Evolutionary conservation across 805 yeast genomes (phyloP).

Genomic region (Clavispora vitiphila): DNA sequence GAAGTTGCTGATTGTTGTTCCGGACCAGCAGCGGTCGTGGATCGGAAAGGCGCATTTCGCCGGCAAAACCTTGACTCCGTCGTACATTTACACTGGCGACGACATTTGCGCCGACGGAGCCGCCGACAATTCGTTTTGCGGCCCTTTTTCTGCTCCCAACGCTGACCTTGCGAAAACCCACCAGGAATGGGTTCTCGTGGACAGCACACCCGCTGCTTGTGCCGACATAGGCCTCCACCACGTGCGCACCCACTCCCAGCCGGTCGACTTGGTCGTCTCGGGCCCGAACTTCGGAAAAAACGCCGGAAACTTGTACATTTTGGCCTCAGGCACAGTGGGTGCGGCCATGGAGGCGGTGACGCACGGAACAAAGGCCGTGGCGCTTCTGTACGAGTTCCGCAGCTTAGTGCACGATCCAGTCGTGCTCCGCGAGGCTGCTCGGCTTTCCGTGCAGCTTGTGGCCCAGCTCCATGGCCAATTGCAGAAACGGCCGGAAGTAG

Average conservation of each 20-base stretch:
- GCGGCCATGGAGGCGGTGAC: slow-evolving; percentile 94
- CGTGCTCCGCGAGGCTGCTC: slow-evolving; percentile 59
- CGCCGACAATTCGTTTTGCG: slow-evolving; percentile 46
- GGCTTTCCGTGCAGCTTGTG: slow-evolving; percentile 59
- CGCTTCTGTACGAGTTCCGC: slow-evolving; percentile 81
- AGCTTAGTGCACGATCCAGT: slow-evolving; percentile 44
- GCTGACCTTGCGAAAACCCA: slow-evolving; percentile 29
- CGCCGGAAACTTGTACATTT: slow-evolving; percentile 79
- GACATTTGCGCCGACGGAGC: slow-evolving; percentile 41
- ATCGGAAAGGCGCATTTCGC: slow-evolving; percentile 96
- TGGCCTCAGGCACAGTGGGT: slow-evolving; percentile 93
- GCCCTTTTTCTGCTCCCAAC: slow-evolving; percentile 61
- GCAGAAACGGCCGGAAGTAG: slow-evolving; percentile 45
- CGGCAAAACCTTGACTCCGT: slow-evolving; percentile 56
- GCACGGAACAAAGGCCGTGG: slow-evolving; percentile 65
- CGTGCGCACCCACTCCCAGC: slow-evolving; percentile 44
- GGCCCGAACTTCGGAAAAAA: slow-evolving; percentile 97
- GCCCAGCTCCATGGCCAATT: slow-evolving; percentile 56
- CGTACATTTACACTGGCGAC: slow-evolving; percentile 54
- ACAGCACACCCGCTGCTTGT: slow-evolving; percentile 96
- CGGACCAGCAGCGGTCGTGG: slow-evolving; percentile 88
- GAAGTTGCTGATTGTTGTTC: slow-evolving; percentile 81
- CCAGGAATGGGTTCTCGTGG: slow-evolving; percentile 82
- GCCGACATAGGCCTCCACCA: slow-evolving; percentile 85
- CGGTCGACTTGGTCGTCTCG: slow-evolving; percentile 80